Evolutionary conservation across 2,329 filamentous ascomycete species (phyloP).

Genomic region (Fusarium phyllophilum): DNA sequence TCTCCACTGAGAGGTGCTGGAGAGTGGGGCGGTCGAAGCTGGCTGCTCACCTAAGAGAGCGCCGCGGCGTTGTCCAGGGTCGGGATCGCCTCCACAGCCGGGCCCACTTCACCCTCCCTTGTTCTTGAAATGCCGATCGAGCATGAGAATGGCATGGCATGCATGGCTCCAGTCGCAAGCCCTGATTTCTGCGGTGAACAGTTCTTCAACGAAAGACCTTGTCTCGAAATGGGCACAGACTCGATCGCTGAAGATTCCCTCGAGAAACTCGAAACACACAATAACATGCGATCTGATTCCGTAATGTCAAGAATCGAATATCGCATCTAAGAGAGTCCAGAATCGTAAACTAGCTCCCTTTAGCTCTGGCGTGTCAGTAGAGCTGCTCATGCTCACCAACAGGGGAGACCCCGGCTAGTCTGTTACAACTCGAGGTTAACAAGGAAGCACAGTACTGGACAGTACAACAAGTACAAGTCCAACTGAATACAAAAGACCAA

Average conservation of each 20-base stretch:
- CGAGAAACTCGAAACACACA: neutral
- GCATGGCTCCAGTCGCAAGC: conserved; percentile 23
- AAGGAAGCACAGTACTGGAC: neutral
- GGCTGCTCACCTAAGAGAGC: conserved; percentile 9
- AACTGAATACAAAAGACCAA: neutral
- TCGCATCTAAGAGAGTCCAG: conserved; percentile 23
- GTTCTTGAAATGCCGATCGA: conserved; percentile 38
- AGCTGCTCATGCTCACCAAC: neutral
- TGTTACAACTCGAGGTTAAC: conserved; percentile 5
- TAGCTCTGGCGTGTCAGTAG: conserved; percentile 2
- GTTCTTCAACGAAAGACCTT: conserved; percentile 1
- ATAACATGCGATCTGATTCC: neutral
- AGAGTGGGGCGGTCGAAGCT: conserved; percentile 19
- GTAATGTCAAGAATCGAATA: conserved; percentile 1
- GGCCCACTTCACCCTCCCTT: conserved; percentile 35
- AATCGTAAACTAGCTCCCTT: conserved; percentile 25
- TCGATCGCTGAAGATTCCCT: neutral
- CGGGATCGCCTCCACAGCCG: conserved; percentile 39
- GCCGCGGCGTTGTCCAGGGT: conserved; percentile 23
- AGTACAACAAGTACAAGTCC: neutral
- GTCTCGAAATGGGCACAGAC: neutral
- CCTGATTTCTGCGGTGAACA: conserved; percentile 36
- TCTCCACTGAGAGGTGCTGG: conserved; percentile 10
- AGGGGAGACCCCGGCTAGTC: conserved; percentile 10
- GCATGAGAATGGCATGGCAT: conserved; percentile 34